Evolutionary conservation across 2,329 filamentous ascomycete genomes (phyloP), one percentile per base, ranked within the genome.

Genomic region (Colletotrichum costaricense): DNA sequence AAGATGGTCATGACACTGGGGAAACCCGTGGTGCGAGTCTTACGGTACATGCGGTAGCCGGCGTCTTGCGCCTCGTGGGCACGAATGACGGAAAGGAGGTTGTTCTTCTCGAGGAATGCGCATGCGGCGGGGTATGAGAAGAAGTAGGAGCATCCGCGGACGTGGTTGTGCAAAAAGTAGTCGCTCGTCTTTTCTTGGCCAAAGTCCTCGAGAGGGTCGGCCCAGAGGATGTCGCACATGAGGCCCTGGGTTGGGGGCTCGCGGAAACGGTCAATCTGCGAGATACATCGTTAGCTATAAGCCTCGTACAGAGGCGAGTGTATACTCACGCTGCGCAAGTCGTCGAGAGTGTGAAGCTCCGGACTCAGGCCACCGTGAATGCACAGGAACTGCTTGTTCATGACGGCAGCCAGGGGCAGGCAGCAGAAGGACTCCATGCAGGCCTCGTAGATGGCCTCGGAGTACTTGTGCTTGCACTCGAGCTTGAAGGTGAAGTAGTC

Each of bases 401-500:
- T 99, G 77, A 99, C 93, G 33, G 97, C 97, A 70, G 97, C 97
- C 78, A 99, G 88, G 35, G 97, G 97, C 76, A 99, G 87, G 76
- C 93, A 90, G 86, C 97, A 99, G 89, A 99, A 99, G 0, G 97
- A 97, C 77, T 99, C 96, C 91, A 98, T 97, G 86, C 97, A 98
- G 70, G 97, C 96, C 80, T 99, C 96, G 83, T 99, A 99, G 73
- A 99, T 90, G 76, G 90, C 90, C 86, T 98, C 97, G 42, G 95
- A 98, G 86, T 99, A 99, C 85, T 99, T 99, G 90, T 99, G 97
- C 87, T 98, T 98, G 89, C 97, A 99, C 84, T 99, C 97, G 72
- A 99, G 92, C 89, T 99, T 98, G 89, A 99, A 99, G 74, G 97
- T 99, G 86, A 99, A 99, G 89, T 99, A 99, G 82, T 99, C 97